Evolutionary conservation across 225 moss, liverwort and hornwort species (phyloP).

Genomic region (Straminergon stramineum): DNA sequence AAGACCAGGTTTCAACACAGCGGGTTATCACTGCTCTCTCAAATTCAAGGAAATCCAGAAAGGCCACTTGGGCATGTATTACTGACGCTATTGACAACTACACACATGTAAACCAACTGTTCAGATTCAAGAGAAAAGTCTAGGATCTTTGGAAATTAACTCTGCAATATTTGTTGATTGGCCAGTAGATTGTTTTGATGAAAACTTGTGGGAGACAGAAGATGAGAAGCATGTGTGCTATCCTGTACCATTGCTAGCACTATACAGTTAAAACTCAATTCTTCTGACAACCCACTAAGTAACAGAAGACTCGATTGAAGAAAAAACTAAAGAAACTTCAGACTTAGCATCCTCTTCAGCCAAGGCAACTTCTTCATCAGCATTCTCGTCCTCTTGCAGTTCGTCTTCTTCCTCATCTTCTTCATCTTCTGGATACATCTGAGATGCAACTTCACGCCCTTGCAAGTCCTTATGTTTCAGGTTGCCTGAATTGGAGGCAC

Average conservation of each 20-base stretch:
- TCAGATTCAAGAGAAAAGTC: neutral
- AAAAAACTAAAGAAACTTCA: neutral
- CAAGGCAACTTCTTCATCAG: conserved; percentile 27
- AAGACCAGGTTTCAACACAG: neutral
- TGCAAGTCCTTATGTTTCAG: conserved; percentile 85
- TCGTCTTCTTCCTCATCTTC: conserved; percentile 24
- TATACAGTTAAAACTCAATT: neutral
- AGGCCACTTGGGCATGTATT: neutral
- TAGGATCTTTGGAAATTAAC: neutral
- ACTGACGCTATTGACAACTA: neutral
- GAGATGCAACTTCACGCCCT: conserved; percentile 74
- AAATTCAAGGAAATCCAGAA: neutral
- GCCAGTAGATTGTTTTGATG: neutral
- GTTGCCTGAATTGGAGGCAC: conserved; percentile 39
- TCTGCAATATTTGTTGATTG: neutral
- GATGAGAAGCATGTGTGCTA: neutral
- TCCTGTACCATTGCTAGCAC: neutral
- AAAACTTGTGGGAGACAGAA: neutral
- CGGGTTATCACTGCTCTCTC: neutral
- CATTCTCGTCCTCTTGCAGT: conserved; percentile 24
- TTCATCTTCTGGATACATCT: conserved; percentile 44
- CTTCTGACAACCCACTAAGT: neutral
- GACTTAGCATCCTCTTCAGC: conserved; percentile 5
- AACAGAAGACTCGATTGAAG: neutral
- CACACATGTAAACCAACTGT: neutral